These are phyloP conservation scores for Tanacetum coccineum DNA, from an alignment of 129 eudicot species.

Conservation along the genomic window DNA sequence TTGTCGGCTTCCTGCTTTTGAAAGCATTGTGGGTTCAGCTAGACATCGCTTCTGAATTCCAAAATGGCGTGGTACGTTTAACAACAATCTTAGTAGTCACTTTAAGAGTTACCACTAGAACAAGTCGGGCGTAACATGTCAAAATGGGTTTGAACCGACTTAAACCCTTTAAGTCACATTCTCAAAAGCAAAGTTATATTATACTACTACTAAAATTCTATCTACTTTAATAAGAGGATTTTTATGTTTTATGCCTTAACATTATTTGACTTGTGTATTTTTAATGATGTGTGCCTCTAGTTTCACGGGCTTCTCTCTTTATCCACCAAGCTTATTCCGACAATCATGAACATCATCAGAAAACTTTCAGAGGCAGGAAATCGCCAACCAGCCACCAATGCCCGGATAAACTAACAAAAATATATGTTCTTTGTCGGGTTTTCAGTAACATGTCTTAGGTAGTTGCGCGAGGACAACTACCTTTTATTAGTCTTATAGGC, in stretches of 20 bases:
- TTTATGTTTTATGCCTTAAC: not conserved
- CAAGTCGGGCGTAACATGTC: not conserved
- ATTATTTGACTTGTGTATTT: not conserved
- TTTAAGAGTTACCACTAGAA: not conserved
- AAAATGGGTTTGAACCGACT: not conserved
- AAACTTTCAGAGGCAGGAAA: constrained; percentile 26
- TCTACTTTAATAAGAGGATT: not conserved
- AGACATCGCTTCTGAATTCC: constrained; percentile 53
- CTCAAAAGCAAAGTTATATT: too few species aligned
- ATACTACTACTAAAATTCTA: not conserved
- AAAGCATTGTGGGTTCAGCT: constrained; percentile 80
- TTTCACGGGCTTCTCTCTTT: constrained; percentile 24
- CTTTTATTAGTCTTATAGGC: constrained; percentile 12
- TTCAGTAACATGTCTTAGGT: constrained; percentile 27
- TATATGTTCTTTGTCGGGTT: constrained; percentile 17
- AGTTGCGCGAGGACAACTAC: not conserved
- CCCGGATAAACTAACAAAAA: constrained; percentile 11
- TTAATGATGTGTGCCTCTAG: constrained; percentile 16
- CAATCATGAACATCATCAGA: constrained; percentile 24
- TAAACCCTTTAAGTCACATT: not conserved
- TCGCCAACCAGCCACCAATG: constrained; percentile 19
- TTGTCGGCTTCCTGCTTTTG: constrained; percentile 50
- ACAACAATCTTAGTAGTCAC: constrained; percentile 5
- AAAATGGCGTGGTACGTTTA: constrained; percentile 61
- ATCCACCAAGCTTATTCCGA: constrained; percentile 28